phyloP scores from a whole-genome alignment of 176 grass and related monocot genomes.

The Dendrocalamus sinicus region DNA sequence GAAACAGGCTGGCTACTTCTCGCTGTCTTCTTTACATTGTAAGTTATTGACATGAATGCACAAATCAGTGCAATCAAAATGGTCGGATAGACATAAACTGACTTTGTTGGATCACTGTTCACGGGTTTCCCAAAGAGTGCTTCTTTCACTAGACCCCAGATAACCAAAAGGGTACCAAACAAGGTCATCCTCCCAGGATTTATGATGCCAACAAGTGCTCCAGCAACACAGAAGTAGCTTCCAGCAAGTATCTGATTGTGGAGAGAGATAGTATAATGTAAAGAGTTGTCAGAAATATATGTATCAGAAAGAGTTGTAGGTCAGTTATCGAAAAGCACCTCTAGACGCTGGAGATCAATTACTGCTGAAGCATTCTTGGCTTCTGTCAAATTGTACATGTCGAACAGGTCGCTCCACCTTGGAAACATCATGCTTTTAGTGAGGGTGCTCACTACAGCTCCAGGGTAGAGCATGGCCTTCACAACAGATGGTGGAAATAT shows the following conservation, averaged over 20 bases:
- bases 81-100: slow-evolving; percentile 87
- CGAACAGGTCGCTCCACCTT: slow-evolving; percentile 71
- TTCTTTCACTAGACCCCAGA: slow-evolving; percentile 96
- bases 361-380: slow-evolving; percentile 77
- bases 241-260: slow-evolving; percentile 81
- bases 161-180: slow-evolving; percentile 82
- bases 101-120: slow-evolving; percentile 55
- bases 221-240: slow-evolving; percentile 95
- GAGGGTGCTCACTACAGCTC: slow-evolving; percentile 65
- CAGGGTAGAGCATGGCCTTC: slow-evolving; percentile 80
- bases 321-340: slow-evolving; percentile 50
- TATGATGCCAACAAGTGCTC: slow-evolving; percentile 74
- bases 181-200: slow-evolving; percentile 96
- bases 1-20: slow-evolving; percentile 64
- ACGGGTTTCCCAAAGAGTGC: slow-evolving; percentile 69
- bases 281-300: slow-evolving; percentile 14
- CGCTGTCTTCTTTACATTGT: slow-evolving; percentile 67
- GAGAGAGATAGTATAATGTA: slow-evolving; percentile 24
- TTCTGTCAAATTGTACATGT: slow-evolving; percentile 86
- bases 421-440: slow-evolving; percentile 62
- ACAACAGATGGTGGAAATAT: slow-evolving; percentile 81
- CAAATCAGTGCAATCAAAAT: slow-evolving; percentile 75
- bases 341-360: slow-evolving; percentile 86
- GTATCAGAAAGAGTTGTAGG: slow-evolving; percentile 9
- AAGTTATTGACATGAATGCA: slow-evolving; percentile 82